These are phyloP conservation scores for Penicillium griseofulvum DNA, from an alignment of 2,329 filamentous ascomycete genomes.

Conservation along the genomic window DNA sequence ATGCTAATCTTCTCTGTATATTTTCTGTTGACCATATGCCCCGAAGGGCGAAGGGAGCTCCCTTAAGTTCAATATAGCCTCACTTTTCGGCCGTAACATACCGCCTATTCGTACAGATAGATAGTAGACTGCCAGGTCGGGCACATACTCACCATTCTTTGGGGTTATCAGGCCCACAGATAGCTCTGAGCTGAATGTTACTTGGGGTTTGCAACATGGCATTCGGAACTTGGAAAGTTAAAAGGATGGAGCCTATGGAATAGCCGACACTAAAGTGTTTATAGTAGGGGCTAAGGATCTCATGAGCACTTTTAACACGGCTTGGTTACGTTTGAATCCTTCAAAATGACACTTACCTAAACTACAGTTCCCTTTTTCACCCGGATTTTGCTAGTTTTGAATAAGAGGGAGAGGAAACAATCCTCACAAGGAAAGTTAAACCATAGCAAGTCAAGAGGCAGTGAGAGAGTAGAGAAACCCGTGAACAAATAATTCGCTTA, in stretches of 20 bases:
- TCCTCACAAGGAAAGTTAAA: background rate
- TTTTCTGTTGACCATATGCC: constrained; percentile 65
- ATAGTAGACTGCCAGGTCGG: background rate
- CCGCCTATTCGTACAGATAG: background rate
- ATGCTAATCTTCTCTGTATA: constrained; percentile 79
- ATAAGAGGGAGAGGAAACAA: background rate
- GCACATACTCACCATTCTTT: too few species aligned
- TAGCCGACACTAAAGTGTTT: background rate
- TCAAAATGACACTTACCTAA: background rate
- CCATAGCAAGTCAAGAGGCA: too few species aligned
- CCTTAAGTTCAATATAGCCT: constrained; percentile 28
- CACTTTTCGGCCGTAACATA: background rate
- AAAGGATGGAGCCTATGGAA: background rate
- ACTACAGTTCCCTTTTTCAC: background rate
- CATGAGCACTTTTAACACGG: background rate
- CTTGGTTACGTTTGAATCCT: background rate
- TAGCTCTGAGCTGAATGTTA: too few species aligned
- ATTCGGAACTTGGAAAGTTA: background rate
- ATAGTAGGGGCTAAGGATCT: background rate
- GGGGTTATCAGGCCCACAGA: too few species aligned
- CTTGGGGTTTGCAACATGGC: too few species aligned
- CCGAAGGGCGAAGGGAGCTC: too few species aligned
- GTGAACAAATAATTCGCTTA: background rate
- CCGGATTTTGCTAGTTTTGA: background rate
- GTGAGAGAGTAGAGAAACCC: background rate